Evolutionary conservation across 257 asterid genomes (phyloP).

Genomic region (Anisodus tanguticus): DNA sequence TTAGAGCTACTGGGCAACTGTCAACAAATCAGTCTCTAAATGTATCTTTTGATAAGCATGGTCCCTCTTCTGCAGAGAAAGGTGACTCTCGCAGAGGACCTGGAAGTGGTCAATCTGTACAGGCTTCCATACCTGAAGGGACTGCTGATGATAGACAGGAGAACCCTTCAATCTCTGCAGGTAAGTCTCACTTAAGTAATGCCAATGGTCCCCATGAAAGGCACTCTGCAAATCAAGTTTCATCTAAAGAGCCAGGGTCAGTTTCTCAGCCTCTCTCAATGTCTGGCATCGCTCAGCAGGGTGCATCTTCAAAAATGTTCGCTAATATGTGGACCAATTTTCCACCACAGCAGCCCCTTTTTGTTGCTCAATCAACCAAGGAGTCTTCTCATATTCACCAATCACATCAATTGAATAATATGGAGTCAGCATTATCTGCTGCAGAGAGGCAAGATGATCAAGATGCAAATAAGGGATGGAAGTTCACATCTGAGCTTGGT

Average conservation of each 20-base stretch:
- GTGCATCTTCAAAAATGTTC: constrained; percentile 41
- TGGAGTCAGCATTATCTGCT: constrained; percentile 59
- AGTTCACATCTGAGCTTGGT: constrained; percentile 35
- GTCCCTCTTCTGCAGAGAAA: constrained; percentile 48
- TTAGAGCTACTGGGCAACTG: constrained; percentile 48
- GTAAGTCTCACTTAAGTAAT: constrained; percentile 39
- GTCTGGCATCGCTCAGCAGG: constrained; percentile 46
- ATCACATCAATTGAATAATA: constrained; percentile 49
- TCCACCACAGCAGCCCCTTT: constrained; percentile 47
- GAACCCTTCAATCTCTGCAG: constrained; percentile 44
- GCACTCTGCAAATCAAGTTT: constrained; percentile 44
- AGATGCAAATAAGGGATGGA: constrained; percentile 40
- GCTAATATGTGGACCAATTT: constrained; percentile 54
- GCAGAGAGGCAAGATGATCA: constrained; percentile 41
- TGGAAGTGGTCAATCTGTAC: constrained; percentile 41
- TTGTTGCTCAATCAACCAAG: constrained; percentile 45
- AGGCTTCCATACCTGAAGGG: constrained; percentile 47
- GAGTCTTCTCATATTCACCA: constrained; percentile 45
- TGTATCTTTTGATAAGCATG: constrained; percentile 41
- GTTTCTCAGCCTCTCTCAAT: constrained; percentile 46
- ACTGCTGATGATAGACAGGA: constrained; percentile 41
- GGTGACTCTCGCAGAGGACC: constrained; percentile 40
- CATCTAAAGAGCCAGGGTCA: constrained; percentile 41
- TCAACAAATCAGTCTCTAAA: constrained; percentile 34
- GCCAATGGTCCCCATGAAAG: constrained; percentile 46